Evolutionary conservation across 257 asterid species (phyloP), one percentile per base, ranked within the genome.

Genomic region (Cynanchum wilfordii): DNA sequence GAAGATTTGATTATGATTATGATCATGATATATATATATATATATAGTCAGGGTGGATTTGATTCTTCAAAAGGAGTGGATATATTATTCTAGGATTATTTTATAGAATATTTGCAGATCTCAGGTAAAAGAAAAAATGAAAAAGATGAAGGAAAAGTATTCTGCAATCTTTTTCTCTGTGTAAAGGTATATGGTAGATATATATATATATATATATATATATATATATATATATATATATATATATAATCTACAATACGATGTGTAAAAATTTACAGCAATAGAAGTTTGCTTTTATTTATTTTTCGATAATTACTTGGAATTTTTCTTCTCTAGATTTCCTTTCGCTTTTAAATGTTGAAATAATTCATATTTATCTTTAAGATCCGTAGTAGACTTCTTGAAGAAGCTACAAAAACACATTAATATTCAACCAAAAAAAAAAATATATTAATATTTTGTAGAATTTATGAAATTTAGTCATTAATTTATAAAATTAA

Each of bases 61-160:
- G 54, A 29, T 38, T 56, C 55, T 50, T 74, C 36, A 57, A 22
- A 42, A 44, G 67, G 58, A 66, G 42, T 66, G 68, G 60, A 16
- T 38, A 25, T 9, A 57, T 42, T 9, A 54, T 54, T 60, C 8
- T 66, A 54, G 42, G 57, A 20, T 24, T 54, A 66, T 40, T 30
- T 64, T 55, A 36, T 42, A 42, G n/a, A 22, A 56, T 52, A 22
- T 36, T 62, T 73, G 59, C 59, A 54, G 62, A 27, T 49, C 50
- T 64, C 20, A 16, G 62, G 54, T 12, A 64, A 17, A 33, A 5
- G 22, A 38, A 5, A 38, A 5, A 38, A 6, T 1, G 24, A 7
- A 7, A 42, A 7, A 42, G 1, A 42, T 7, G 47, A 40, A 40
- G 47, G 47, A 42, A 24, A 3, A 36, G 72, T 73, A 36, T 51